Base-by-base conservation (phyloP, 73 alveolate genomes). In the Paramecium primaurelia region DNA sequence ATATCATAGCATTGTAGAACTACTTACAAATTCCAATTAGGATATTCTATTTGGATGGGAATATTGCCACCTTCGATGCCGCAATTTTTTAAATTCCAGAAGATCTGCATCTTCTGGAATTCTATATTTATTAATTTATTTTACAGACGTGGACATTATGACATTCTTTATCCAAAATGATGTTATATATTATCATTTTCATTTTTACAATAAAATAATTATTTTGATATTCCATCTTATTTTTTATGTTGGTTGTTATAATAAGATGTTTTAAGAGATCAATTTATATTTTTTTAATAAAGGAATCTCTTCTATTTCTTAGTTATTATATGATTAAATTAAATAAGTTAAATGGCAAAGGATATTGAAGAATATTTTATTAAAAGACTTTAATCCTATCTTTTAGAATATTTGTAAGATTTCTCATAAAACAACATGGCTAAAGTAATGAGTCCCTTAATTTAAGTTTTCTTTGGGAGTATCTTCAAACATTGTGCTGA, bases 61-160 rank as follows among this genome's bases (percentile, higher is more conserved):
- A 90, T 92, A 71, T 42, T 1, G 26, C 59, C 11, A 85, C 44
- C 6, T 16, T 26, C 9, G 83, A 86, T 11, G 73, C 93, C 2
- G 86, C 92, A 18, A 59, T 84, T 14, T 45, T 93, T 28, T 47
- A 49, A 28, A 85, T 93, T 20, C 96, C 96, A 20, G 90, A 89
- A 51, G 96, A 92, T n/a, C n/a, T n/a, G n/a, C n/a, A n/a, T n/a
- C n/a, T n/a, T n/a, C n/a, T n/a, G n/a, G 3, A 93, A 92, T 45
- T 59, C 93, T 16, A 54, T 93, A 26, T 75, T 59, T 47, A 86
- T 93, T 32, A 77, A 84, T 92, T 58, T 92, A 54, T 58, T 93
- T 36, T 93, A 93, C 73, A 92, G 95, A 34, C 96, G 95, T 32
- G 95, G 96, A 8, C 96, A 93, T 84, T 93, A 93, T 84, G 96